phyloP scores from a whole-genome alignment of 768 basidiomycete species.

The Mycena crocata region DNA sequence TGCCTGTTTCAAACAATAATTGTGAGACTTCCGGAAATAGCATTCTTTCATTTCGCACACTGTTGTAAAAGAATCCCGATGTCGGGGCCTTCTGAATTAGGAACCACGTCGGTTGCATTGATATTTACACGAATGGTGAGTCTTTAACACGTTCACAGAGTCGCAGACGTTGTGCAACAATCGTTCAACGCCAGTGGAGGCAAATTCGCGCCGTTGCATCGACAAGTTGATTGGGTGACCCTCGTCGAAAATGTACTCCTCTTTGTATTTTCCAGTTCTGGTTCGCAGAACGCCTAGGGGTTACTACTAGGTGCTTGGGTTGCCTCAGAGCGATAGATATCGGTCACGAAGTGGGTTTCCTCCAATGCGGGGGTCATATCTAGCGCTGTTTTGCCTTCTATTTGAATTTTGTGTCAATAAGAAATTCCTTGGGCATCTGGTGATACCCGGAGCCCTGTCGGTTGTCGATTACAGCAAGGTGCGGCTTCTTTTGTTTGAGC shows the following conservation, averaged over 20 bases:
- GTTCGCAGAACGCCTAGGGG: neutral
- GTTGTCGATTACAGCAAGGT: neutral
- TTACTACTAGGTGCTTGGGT: neutral
- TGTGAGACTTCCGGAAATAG: neutral
- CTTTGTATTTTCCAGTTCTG: neutral
- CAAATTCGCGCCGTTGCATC: too few species aligned
- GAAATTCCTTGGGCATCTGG: slow-evolving; percentile 9
- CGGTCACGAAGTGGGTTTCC: slow-evolving; percentile 1
- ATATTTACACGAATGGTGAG: slow-evolving; percentile 61
- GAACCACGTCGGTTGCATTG: slow-evolving; percentile 86
- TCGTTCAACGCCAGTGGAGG: too few species aligned
- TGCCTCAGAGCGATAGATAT: neutral
- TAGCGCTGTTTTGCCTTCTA: neutral
- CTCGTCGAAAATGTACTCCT: neutral
- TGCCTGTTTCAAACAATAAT: neutral
- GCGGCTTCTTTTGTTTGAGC: neutral
- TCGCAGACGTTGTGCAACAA: slow-evolving; percentile 89
- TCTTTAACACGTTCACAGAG: slow-evolving; percentile 94
- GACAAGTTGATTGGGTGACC: slow-evolving; percentile 1
- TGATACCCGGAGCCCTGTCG: neutral
- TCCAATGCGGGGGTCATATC: neutral
- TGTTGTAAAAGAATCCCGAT: neutral
- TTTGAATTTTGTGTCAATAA: neutral
- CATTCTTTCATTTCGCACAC: neutral
- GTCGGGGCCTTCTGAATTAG: slow-evolving; percentile 58